Evolutionary conservation across 179 eudicot genomes (phyloP), one percentile per base, ranked within the genome.

Genomic region (Corrigiola litoralis): DNA sequence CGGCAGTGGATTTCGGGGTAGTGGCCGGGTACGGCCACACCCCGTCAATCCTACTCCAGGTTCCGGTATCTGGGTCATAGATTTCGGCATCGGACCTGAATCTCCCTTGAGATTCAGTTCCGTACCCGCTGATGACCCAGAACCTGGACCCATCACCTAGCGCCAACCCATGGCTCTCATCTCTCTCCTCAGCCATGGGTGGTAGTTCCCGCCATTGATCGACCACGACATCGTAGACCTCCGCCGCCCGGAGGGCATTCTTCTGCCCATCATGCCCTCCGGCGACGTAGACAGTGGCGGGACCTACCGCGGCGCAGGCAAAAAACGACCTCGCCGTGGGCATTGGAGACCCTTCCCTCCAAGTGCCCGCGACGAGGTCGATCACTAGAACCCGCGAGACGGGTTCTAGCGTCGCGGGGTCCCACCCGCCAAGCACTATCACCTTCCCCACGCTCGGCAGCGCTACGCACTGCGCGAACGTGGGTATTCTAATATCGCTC

Each of bases 241-340:
- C 80, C 29, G 83, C 80, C 3, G 75, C 72, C n/a, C 48, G 57
- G 21, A 79, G 65, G 1, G 83, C 83, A 33, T 79, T 79, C 48
- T 79, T 79, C 65, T 47, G 77, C 20, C 72, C 77, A 31, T 79
- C 83, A 21, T 79, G 83, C 0, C 83, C 83, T 13, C 83, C 83
- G 17, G 83, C 83, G 17, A 79, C 83, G 34, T 72, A 72, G 32
- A 79, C 70, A 0, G 54, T 28, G 11, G 69, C 32, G 13, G 49
- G 40, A 4, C 55, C 70, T 4, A 24, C 70, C 0, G 41, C 61
- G 1, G 75, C 45, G 13, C 63, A 66, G 3, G 83, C 83, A 45
- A 79, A 79, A 29, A 79, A 79, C 8, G 83, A 79, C 59, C 80
- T 45, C 9, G 80, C 66, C 0, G 66, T 41, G 4, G 67, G 31